Evolutionary conservation across 164 flowering plant species (phyloP).

Genomic region (Vitis rupestris): DNA sequence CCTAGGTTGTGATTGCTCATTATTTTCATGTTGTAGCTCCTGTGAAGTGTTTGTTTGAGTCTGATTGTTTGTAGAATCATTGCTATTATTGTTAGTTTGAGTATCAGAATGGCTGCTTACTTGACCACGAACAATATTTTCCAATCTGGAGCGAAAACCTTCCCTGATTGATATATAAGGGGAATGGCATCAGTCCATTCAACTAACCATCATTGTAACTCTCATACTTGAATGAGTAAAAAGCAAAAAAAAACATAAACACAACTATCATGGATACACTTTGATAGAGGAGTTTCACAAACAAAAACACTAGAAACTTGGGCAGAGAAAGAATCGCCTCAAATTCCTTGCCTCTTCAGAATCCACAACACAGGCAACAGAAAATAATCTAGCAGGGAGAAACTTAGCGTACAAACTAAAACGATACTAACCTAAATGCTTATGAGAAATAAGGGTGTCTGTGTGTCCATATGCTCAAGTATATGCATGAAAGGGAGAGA

Average conservation of each 20-base stretch:
- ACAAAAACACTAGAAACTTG: too few species aligned
- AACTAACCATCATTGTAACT: neutral
- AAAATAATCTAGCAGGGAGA: neutral
- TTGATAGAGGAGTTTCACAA: too few species aligned
- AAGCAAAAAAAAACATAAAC: neutral
- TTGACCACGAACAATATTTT: slow-evolving; percentile 86
- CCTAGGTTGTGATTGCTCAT: slow-evolving; percentile 36
- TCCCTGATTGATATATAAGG: slow-evolving; percentile 46
- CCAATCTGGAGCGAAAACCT: slow-evolving; percentile 81
- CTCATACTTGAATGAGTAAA: neutral
- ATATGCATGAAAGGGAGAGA: too few species aligned
- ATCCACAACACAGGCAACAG: neutral
- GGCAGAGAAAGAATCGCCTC: too few species aligned
- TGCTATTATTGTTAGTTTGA: slow-evolving; percentile 29
- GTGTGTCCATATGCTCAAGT: too few species aligned
- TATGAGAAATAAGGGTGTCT: too few species aligned
- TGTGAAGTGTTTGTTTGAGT: slow-evolving; percentile 28
- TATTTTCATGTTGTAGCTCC: slow-evolving; percentile 39
- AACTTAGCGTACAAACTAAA: too few species aligned
- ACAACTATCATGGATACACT: too few species aligned
- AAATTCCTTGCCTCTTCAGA: too few species aligned
- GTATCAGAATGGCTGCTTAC: slow-evolving; percentile 64
- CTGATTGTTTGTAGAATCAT: slow-evolving; percentile 45
- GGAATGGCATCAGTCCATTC: slow-evolving; percentile 3
- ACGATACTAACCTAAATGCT: too few species aligned